phyloP scores from a whole-genome alignment of 148 eudicot species.

The Rhododendron griersonianum region DNA sequence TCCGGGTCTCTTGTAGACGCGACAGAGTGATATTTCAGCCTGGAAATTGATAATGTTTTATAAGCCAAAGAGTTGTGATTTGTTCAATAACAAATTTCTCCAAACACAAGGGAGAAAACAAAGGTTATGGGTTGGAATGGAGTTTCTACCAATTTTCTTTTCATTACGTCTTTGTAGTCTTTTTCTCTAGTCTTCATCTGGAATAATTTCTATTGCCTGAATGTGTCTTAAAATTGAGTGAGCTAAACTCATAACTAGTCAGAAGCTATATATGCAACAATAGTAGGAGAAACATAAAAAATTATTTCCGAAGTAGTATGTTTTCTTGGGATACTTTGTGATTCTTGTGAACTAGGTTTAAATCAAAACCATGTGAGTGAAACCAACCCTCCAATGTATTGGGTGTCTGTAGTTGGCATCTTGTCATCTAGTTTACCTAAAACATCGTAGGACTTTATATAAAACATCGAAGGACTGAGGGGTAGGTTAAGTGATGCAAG shows the following conservation, averaged over 20 bases:
- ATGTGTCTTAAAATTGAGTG: not conserved
- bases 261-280: not conserved
- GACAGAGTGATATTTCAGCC: slow-evolving; percentile 87
- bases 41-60: slow-evolving; percentile 14
- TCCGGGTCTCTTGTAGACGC: slow-evolving; percentile 85
- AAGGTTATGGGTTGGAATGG: not conserved
- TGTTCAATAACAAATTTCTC: not conserved
- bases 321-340: not conserved
- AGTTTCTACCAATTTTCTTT: not conserved
- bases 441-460: too few species aligned
- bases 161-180: not conserved
- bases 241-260: not conserved
- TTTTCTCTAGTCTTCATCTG: not conserved
- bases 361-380: not conserved
- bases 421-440: too few species aligned
- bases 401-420: too few species aligned
- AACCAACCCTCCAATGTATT: not conserved
- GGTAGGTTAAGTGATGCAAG: too few species aligned
- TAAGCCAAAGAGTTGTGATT: not conserved
- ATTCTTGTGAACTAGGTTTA: not conserved
- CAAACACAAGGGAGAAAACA: not conserved
- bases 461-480: too few species aligned
- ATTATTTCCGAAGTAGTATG: not conserved
- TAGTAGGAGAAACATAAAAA: not conserved
- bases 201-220: not conserved